Base-by-base conservation (phyloP, 1,284 basidiomycete genomes). In the Naganishia sp. region DNA sequence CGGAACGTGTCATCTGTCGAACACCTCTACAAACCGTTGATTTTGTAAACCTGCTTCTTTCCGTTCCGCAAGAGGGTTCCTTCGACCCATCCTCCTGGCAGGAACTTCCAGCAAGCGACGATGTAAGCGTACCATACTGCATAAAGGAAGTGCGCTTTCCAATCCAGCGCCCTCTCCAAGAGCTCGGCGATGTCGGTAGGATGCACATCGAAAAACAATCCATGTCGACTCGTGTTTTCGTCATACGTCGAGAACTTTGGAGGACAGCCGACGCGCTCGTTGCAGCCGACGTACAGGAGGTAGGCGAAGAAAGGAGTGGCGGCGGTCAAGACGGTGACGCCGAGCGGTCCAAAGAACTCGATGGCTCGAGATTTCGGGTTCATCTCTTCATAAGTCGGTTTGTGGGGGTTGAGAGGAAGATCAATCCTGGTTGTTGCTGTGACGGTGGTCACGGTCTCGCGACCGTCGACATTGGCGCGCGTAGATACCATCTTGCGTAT, bases 101-200 rank as follows among this genome's bases (percentile, higher is more conserved):
- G 81, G 42, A 94, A 74, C 10, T 81, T 83, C 94, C 94, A 97
- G 10, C 90, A 85, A 2, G 86, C 77, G 49, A 98, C 86, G 70
- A 86, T 89, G 80, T 90, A 99, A 18, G 86, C 81, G 79, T 98
- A 98, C 95, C 95, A 99, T 0, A 78, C 90, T 62, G 89, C 78
- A 81, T 98, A 99, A 39, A 90, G 84, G 32, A 85, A 74, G 18
- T 85, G 78, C 0, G 90, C 94, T 66, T 92, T 82, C 0, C 85
- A 85, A 74, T 97, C 93, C 86, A 89, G 94, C 9, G 96, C 83
- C 41, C 82, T 77, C 64, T 79, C 81, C 88, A 89, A 90, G 5
- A 67, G 32, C 51, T 54, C 50, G 13, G 32, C 39, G 23, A 53
- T 41, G 25, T 61, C 57, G n/a, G 25, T 50, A 17, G 57, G 46